These are phyloP conservation scores for Aspergillus puulaauensis DNA, from an alignment of 2,329 filamentous ascomycete genomes.

Conservation along the genomic window DNA sequence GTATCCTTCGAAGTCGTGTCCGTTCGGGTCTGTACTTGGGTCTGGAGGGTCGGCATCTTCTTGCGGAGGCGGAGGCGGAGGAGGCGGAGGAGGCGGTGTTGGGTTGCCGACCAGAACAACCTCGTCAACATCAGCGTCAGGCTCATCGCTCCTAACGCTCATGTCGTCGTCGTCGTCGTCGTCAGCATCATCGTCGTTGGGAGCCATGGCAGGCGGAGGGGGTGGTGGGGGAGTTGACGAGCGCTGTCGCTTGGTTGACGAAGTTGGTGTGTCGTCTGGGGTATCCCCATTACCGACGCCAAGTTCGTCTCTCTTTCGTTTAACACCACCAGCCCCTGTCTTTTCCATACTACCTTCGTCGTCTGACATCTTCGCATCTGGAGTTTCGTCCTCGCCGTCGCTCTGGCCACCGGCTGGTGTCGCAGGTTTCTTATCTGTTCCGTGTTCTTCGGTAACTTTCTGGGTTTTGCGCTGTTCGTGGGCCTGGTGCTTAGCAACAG, in stretches of 20 bases:
- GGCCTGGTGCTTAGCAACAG: slow-evolving; percentile 71
- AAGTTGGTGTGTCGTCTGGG: slow-evolving; percentile 41
- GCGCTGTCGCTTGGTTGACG: slow-evolving; percentile 58
- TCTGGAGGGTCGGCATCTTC: slow-evolving; percentile 7
- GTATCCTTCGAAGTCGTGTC: slow-evolving; percentile 6
- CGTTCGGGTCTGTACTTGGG: slow-evolving; percentile 6
- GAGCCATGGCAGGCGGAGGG: slow-evolving; percentile 18
- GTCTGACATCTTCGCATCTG: slow-evolving; percentile 43
- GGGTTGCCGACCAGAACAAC: slow-evolving; percentile 20
- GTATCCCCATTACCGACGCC: slow-evolving; percentile 26
- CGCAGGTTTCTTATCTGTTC: slow-evolving; percentile 22
- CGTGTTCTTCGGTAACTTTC: slow-evolving; percentile 32
- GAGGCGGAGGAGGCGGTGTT: slow-evolving; percentile 30
- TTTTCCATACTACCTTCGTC: slow-evolving; percentile 31
- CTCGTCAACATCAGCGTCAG: slow-evolving; percentile 10
- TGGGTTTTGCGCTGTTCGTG: slow-evolving; percentile 65
- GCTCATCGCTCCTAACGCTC: slow-evolving; percentile 18
- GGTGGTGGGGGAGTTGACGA: slow-evolving; percentile 39
- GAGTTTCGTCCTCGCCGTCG: slow-evolving; percentile 17
- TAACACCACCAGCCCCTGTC: slow-evolving; percentile 32
- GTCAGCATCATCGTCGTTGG: slow-evolving; percentile 14
- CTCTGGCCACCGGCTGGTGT: slow-evolving; percentile 23
- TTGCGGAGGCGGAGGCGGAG: slow-evolving; percentile 29
- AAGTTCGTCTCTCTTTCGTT: slow-evolving; percentile 63
- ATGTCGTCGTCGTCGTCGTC: slow-evolving; percentile 21